Evolutionary conservation across 352 stramenopile genomes (phyloP).

Genomic region (Globisporangium paddicum): DNA sequence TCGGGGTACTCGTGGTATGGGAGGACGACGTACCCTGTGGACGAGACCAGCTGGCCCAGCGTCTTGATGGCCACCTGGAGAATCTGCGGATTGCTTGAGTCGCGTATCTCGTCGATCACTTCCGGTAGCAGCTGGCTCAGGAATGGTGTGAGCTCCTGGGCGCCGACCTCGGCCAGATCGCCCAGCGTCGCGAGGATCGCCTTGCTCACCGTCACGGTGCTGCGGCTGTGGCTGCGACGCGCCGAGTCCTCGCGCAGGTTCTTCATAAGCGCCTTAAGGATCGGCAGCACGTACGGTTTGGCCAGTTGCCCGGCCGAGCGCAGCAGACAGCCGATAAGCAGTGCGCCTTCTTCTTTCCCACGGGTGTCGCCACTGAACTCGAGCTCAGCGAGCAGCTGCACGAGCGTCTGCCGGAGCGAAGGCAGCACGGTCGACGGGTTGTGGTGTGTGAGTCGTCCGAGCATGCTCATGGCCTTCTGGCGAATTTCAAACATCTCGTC

Average conservation of each 20-base stretch:
- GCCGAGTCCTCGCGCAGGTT: slow-evolving; percentile 83
- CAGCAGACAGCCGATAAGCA: slow-evolving; percentile 77
- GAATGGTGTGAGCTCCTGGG: slow-evolving; percentile 77
- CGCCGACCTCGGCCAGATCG: slow-evolving; percentile 73
- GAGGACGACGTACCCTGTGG: slow-evolving; percentile 79
- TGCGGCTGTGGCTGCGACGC: slow-evolving; percentile 58
- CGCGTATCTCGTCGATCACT: slow-evolving; percentile 83
- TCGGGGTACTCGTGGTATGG: slow-evolving; percentile 85
- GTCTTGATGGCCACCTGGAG: slow-evolving; percentile 85
- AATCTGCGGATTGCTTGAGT: slow-evolving; percentile 83
- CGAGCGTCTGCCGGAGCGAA: slow-evolving; percentile 78
- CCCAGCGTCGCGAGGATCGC: slow-evolving; percentile 80
- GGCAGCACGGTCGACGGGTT: slow-evolving; percentile 80
- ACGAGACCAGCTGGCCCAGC: slow-evolving; percentile 75
- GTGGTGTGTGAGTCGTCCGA: slow-evolving; percentile 80
- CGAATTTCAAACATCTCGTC: slow-evolving; percentile 87
- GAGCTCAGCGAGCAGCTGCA: slow-evolving; percentile 82
- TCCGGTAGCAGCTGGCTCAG: slow-evolving; percentile 81
- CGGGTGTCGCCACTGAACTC: slow-evolving; percentile 82
- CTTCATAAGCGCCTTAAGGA: slow-evolving; percentile 83
- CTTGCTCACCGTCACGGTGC: slow-evolving; percentile 78
- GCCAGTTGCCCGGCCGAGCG: slow-evolving; percentile 72
- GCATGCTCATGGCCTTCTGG: slow-evolving; percentile 85
- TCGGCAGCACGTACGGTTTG: slow-evolving; percentile 83
- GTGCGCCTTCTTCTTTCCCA: slow-evolving; percentile 77